Evolutionary conservation across 129 eudicot species (phyloP).

Genomic region (Centrapalus pauciflorus): DNA sequence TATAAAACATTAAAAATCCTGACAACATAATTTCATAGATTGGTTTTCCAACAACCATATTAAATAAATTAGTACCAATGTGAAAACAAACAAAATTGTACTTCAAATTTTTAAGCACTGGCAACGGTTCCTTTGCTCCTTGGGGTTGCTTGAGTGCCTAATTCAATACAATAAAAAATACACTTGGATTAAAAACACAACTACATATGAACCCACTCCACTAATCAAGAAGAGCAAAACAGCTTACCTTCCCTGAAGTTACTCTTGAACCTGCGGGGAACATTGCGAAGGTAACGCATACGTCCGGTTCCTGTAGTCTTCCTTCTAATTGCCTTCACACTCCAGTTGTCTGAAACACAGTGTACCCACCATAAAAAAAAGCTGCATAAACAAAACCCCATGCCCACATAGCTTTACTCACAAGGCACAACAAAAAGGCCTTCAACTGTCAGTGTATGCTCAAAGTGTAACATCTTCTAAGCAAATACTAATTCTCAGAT

Average conservation of each 20-base stretch:
- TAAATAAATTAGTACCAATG: not conserved
- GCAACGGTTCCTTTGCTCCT: conserved; percentile 57
- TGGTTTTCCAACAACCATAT: conserved; percentile 4
- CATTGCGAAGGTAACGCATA: conserved; percentile 69
- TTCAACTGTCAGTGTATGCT: not conserved
- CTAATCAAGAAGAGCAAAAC: not conserved
- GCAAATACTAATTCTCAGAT: not conserved
- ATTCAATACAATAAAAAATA: not conserved
- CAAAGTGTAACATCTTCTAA: not conserved
- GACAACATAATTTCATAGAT: conserved; percentile 4
- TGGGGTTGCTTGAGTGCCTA: conserved; percentile 71
- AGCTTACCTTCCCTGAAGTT: conserved; percentile 58
- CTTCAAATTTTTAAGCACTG: conserved; percentile 29
- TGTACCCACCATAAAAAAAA: too few species aligned
- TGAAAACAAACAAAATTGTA: conserved; percentile 22
- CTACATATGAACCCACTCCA: not conserved
- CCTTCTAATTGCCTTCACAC: conserved; percentile 50
- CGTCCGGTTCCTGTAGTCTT: conserved; percentile 81
- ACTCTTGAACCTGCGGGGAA: conserved; percentile 69
- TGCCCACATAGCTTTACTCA: too few species aligned
- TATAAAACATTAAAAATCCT: too few species aligned
- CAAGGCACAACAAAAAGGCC: not conserved
- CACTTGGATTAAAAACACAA: not conserved
- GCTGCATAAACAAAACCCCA: not conserved
- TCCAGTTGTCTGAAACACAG: conserved; percentile 46